Conservation (phyloP, 257 asterid species). For the Cordia subcordata region DNA sequence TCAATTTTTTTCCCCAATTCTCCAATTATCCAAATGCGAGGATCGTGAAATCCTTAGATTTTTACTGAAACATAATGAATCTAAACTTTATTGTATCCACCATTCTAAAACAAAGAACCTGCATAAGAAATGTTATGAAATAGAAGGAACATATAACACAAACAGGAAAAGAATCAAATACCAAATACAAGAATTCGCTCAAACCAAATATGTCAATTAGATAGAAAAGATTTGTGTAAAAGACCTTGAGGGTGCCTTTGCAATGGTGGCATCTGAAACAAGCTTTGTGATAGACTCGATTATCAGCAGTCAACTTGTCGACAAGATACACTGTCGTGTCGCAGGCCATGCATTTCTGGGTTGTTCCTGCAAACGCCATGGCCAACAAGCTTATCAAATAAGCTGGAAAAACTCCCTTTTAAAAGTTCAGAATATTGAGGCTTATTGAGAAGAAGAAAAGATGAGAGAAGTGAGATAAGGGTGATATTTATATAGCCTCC, state of each 20-base stretch:
- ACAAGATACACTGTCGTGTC: slow-evolving; percentile 88
- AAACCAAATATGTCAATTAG: background rate
- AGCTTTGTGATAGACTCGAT: slow-evolving; percentile 83
- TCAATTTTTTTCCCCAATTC: no score
- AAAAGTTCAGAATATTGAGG: background rate
- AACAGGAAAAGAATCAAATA: no score
- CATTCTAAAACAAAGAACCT: no score
- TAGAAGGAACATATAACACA: no score
- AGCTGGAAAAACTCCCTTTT: background rate
- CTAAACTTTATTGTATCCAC: no score
- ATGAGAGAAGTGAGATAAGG: background rate
- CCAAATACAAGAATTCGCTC: no score
- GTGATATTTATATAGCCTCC: no score
- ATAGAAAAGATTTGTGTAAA: background rate
- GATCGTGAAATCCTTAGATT: no score
- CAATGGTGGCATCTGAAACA: slow-evolving; percentile 98
- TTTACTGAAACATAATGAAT: no score
- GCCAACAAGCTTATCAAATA: background rate
- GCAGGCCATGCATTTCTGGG: slow-evolving; percentile 97
- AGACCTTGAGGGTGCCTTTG: slow-evolving; percentile 88
- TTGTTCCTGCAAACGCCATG: slow-evolving; percentile 98
- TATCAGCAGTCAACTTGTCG: slow-evolving; percentile 88
- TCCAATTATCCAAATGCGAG: no score
- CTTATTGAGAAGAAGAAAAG: background rate
- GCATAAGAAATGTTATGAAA: no score